phyloP scores from a whole-genome alignment of 352 stramenopile genomes.

The Pythium utonaiense region DNA sequence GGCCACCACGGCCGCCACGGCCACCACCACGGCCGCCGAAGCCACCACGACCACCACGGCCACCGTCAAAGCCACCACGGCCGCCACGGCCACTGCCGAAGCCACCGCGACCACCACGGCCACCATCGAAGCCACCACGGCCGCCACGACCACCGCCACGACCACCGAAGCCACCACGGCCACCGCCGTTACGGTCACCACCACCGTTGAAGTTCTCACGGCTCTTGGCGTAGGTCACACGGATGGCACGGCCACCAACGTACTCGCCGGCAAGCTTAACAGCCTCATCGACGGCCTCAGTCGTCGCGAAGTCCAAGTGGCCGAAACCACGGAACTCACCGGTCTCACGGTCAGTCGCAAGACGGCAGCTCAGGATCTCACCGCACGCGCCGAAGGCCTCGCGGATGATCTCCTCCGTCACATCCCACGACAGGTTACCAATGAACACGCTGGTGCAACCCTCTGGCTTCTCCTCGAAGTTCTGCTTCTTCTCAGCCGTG shows the following conservation, averaged over 20 bases:
- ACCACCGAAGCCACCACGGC: slow-evolving; percentile 53
- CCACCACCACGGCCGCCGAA: slow-evolving; percentile 33
- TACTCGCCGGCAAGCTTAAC: slow-evolving; percentile 91
- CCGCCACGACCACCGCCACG: slow-evolving; percentile 49
- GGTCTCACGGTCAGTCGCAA: slow-evolving; percentile 96
- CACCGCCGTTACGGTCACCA: slow-evolving; percentile 24
- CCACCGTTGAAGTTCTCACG: slow-evolving; percentile 42
- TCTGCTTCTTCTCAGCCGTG: slow-evolving; percentile 80
- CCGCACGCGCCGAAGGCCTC: slow-evolving; percentile 93
- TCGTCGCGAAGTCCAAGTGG: slow-evolving; percentile 96
- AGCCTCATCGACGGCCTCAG: slow-evolving; percentile 89
- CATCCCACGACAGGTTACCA: slow-evolving; percentile 96
- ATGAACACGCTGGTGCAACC: slow-evolving; percentile 96
- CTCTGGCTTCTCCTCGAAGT: slow-evolving; percentile 91
- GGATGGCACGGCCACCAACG: slow-evolving; percentile 90
- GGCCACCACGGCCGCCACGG: slow-evolving; percentile 46
- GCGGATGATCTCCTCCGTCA: slow-evolving; percentile 94
- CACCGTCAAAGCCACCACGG: slow-evolving; percentile 35
- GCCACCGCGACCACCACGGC: slow-evolving; percentile 47
- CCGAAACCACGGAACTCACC: slow-evolving; percentile 98
- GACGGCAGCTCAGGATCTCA: slow-evolving; percentile 93
- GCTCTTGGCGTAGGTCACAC: slow-evolving; percentile 94
- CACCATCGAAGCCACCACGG: slow-evolving; percentile 59
- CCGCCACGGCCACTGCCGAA: slow-evolving; percentile 40
- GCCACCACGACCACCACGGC: slow-evolving; percentile 24